A percentile compares a stretch with the other conserved stretches of the same genome.
These are phyloP conservation scores for Leptomonas seymouri DNA, from an alignment of 208 protist genomes.

Conservation along the genomic window DNA sequence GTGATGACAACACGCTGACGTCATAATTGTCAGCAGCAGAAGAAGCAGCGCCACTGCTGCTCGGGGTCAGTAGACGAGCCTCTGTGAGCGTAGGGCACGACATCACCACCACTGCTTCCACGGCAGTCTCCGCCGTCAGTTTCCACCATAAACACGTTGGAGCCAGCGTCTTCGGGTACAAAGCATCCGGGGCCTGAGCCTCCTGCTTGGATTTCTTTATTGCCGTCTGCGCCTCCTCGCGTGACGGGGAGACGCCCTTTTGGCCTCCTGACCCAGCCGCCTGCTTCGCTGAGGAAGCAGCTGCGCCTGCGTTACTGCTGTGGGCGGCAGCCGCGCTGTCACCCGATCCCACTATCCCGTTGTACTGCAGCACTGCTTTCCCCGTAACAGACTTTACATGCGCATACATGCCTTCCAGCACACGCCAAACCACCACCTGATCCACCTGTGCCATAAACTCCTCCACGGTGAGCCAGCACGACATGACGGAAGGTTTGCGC, in stretches of 20 bases:
- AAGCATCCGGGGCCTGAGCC: background rate
- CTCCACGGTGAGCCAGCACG: constrained; percentile 77
- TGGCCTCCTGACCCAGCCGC: background rate
- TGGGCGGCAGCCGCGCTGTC: background rate
- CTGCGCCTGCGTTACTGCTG: background rate
- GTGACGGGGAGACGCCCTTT: background rate
- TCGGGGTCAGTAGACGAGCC: background rate
- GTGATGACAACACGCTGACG: background rate
- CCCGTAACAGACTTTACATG: constrained; percentile 27
- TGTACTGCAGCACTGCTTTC: constrained; percentile 24
- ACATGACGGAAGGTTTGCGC: constrained; percentile 24
- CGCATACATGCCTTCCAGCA: constrained; percentile 37
- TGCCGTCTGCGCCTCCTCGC: constrained; percentile 3
- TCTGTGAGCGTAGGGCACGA: constrained; percentile 24
- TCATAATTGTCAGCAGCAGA: background rate
- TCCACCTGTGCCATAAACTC: constrained; percentile 65
- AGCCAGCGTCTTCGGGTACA: background rate
- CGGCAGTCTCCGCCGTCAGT: constrained; percentile 19
- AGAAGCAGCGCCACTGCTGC: no score
- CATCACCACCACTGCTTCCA: constrained; percentile 29
- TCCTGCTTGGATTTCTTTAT: background rate
- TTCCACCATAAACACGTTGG: constrained; percentile 32
- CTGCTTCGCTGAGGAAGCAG: background rate
- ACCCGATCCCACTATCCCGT: background rate
- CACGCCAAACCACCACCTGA: constrained; percentile 63